Conservation (phyloP, 495 filamentous ascomycete genomes). For the Pyrenula massariospora region DNA sequence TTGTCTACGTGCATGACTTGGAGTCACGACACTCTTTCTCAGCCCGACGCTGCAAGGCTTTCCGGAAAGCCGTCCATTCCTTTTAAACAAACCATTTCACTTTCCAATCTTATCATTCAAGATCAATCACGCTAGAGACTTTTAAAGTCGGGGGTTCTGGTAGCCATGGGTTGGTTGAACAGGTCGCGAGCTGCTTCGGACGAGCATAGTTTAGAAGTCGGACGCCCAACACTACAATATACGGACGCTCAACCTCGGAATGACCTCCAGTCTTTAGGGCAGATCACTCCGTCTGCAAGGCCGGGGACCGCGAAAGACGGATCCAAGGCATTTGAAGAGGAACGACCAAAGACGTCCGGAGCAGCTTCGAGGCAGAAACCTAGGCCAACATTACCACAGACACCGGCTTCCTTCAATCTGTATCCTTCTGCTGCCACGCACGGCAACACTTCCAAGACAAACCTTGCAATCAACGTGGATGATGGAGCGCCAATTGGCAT, state of each 20-base stretch:
- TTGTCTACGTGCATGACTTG: neutral
- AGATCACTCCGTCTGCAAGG: neutral
- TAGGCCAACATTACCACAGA: neutral
- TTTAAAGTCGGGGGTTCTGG: neutral
- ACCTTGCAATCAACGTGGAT: neutral
- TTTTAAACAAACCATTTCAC: neutral
- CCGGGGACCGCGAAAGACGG: neutral
- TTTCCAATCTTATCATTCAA: too few relatives aligned
- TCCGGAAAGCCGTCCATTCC: neutral
- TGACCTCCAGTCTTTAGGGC: neutral
- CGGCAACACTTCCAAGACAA: neutral
- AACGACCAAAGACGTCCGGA: neutral
- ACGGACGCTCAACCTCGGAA: neutral
- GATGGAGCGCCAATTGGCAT: slow-evolving; percentile 30
- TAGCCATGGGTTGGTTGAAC: neutral
- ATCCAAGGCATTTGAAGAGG: neutral
- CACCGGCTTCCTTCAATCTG: neutral
- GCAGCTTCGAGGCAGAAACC: neutral
- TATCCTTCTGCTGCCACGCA: neutral
- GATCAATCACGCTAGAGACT: too few relatives aligned
- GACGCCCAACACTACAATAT: neutral
- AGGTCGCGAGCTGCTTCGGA: neutral
- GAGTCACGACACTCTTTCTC: neutral
- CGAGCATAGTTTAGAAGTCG: neutral
- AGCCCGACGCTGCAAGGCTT: neutral